phyloP scores from a whole-genome alignment of 257 asterid genomes.

The Capsicum rhomboideum region DNA sequence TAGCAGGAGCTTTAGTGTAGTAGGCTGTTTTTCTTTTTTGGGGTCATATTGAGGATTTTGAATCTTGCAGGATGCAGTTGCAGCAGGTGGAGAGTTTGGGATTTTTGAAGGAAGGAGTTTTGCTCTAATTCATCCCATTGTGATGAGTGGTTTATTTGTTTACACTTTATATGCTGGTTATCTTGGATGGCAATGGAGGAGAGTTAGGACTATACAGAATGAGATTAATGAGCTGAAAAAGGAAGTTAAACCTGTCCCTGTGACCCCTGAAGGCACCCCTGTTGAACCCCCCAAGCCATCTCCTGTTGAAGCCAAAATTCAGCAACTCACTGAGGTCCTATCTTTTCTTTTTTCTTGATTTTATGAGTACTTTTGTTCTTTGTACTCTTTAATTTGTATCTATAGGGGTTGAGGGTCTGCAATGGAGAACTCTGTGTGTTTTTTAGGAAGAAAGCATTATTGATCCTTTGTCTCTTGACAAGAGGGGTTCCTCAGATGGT shows the following conservation, averaged over 20 bases:
- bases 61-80: slow-evolving; percentile 56
- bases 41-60: not conserved
- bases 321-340: slow-evolving; percentile 76
- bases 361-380: not conserved
- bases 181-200: slow-evolving; percentile 98
- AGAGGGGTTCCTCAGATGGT: no score
- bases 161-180: slow-evolving; percentile 84
- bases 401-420: not conserved
- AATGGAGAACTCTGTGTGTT: not conserved
- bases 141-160: slow-evolving; percentile 60
- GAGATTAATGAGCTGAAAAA: slow-evolving; percentile 79
- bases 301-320: slow-evolving; percentile 67
- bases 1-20: no score
- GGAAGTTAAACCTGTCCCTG: slow-evolving; percentile 65
- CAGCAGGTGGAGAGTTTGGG: slow-evolving; percentile 80
- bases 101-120: slow-evolving; percentile 76
- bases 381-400: not conserved
- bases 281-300: slow-evolving; percentile 42
- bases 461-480: not conserved
- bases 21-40: no score
- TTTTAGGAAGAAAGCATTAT: not conserved
- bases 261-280: slow-evolving; percentile 50
- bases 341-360: not conserved
- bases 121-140: slow-evolving; percentile 75
- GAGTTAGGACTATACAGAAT: slow-evolving; percentile 68